Evolutionary conservation across 371 early-diverging fungal species (phyloP).

Genomic region (Furculomyces boomerangus): DNA sequence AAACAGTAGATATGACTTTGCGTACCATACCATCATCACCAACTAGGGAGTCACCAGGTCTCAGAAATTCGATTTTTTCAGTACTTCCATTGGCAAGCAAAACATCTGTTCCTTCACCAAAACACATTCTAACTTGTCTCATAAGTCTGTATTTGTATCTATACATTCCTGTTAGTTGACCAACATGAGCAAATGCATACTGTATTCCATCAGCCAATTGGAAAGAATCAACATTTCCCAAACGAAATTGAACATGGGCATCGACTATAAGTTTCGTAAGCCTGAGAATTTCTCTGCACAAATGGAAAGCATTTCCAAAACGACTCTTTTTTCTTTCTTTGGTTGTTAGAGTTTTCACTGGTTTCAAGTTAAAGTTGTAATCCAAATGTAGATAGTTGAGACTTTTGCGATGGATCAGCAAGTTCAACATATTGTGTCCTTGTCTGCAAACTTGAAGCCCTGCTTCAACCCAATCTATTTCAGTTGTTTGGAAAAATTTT

Average conservation of each 20-base stretch:
- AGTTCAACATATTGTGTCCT: constrained; percentile 96
- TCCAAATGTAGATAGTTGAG: constrained; percentile 94
- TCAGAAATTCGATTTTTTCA: constrained; percentile 16
- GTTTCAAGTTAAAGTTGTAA: constrained; percentile 97
- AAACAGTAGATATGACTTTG: constrained; percentile 10
- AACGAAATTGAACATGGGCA: constrained; percentile 90
- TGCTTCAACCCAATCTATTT: constrained; percentile 98
- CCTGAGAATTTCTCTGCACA: constrained; percentile 87
- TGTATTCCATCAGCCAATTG: constrained; percentile 95
- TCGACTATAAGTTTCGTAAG: constrained; percentile 96
- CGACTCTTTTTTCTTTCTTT: constrained; percentile 99
- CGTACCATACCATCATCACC: constrained; percentile 29
- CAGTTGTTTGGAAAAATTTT: constrained; percentile 96
- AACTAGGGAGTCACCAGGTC: constrained; percentile 22
- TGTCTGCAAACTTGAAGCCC: constrained; percentile 95
- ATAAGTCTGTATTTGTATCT: constrained; percentile 98
- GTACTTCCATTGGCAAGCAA: constrained; percentile 15
- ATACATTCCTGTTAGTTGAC: constrained; percentile 99
- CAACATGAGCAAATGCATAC: constrained; percentile 97
- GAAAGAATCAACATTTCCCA: constrained; percentile 92
- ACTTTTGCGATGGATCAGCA: constrained; percentile 93
- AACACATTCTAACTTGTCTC: constrained; percentile 88
- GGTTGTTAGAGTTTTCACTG: constrained; percentile 94
- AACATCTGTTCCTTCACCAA: constrained; percentile 20
- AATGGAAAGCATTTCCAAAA: constrained; percentile 91